These are phyloP conservation scores for Comarum palustre DNA, from an alignment of 306 rosid species.

Conservation along the genomic window DNA sequence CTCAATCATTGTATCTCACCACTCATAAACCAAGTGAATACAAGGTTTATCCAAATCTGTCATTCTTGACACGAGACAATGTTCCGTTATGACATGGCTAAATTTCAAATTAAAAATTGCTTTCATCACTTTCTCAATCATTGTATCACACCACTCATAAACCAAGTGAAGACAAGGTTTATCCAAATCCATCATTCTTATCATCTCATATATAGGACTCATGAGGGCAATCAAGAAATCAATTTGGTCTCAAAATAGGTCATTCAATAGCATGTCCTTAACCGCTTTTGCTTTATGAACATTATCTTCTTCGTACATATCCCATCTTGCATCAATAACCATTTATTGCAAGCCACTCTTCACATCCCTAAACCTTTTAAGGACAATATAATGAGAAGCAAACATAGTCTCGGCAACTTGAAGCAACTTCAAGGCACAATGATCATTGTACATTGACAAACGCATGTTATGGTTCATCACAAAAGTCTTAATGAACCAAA, in stretches of 20 bases:
- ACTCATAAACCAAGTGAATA: constrained; percentile 2
- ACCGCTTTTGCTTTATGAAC: background rate
- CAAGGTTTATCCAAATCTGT: background rate
- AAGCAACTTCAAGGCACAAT: too few relatives aligned
- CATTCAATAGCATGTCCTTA: background rate
- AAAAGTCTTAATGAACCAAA: too few relatives aligned
- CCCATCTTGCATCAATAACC: background rate
- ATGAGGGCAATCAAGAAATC: background rate
- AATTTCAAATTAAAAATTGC: too few relatives aligned
- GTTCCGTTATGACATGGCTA: too few relatives aligned
- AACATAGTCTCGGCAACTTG: too few relatives aligned
- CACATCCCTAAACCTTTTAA: background rate
- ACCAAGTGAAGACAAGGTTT: background rate
- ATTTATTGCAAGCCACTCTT: background rate
- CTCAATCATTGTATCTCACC: constrained; percentile 12
- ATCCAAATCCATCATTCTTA: background rate
- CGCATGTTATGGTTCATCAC: too few relatives aligned
- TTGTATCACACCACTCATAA: background rate
- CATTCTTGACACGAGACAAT: background rate
- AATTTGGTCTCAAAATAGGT: background rate
- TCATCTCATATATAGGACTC: background rate
- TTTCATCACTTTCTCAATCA: constrained; percentile 5
- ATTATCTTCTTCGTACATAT: too few relatives aligned
- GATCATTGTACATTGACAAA: too few relatives aligned
- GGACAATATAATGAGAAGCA: background rate